Base-by-base conservation (phyloP, 2,329 filamentous ascomycete species). In the Sphaerulina vaccinii region DNA sequence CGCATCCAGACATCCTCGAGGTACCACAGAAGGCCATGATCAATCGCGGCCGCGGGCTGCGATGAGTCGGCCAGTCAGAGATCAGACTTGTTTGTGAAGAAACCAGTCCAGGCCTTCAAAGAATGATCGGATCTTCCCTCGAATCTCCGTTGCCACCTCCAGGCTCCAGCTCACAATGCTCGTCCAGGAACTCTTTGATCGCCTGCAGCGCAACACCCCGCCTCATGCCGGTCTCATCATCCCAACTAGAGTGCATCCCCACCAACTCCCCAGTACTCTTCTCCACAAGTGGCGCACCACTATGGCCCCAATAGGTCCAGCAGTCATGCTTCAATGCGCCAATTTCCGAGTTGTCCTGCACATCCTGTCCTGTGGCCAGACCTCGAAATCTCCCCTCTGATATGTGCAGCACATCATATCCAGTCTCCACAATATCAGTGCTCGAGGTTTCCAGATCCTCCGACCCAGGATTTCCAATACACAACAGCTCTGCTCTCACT, bases 261-360 rank as follows among this genome's bases (percentile, higher is more conserved):
- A 80, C 64, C 49, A 81, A 58, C 8, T 21, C 58, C 0, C 74
- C 75, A 10, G 65, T 67, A n/a, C 54, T 60, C 23, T 54, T 47
- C 13, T 71, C 62, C n/a, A 80, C 55, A 13, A 81, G 61, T 1
- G 75, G 76, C 4, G 77, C 78, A 2, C 78, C 77, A 18, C 73
- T 78, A 60, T 80, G 77, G 1, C 78, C 78, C 79, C 78, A 80
- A 61, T 80, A 81, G 1, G 78, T 81, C 78, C 78, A 81, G 51
- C 75, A 77, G 58, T 76, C 73, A 60, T 81, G 79, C 70, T 71
- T 76, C 57, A 81, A 56, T 0, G 72, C 72, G 1, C 78, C 78
- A 47, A 81, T 80, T 19, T 78, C 74, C 1, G 69, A 70, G 55
- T 80, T 80, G 53, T 81, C 75, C 47, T 79, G 73, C 2, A 68